Base-by-base conservation (phyloP, 1,284 basidiomycete genomes). In the Trametes hirsuta region DNA sequence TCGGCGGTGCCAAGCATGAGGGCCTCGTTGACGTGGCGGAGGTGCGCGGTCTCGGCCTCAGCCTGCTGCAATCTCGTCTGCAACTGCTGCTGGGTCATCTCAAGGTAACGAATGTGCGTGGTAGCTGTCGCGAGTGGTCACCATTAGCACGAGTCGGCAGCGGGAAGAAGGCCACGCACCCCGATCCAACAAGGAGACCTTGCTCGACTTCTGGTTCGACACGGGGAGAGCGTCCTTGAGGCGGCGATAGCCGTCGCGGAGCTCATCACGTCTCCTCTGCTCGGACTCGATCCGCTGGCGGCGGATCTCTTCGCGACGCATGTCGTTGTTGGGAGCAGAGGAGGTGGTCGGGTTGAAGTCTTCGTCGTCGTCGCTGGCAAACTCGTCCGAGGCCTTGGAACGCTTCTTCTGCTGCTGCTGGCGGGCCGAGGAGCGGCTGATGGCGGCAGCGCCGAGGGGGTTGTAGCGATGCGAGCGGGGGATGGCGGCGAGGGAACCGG, bases 121-220 rank as follows among this genome's bases (percentile, higher is more conserved):
- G 88, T 90, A 46, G 90, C 90, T 85, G 47, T 14, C 9, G 36
- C 61, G 51, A 52, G 55, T 58, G 53, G 52, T 57, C 56, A 21
- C 36, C 65, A n/a, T 50, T 3, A 50, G 36, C 22, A 5, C 30
- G 22, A 30, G 2, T 12, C 10, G 12, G 11, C 5, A 15, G 36
- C 4, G 8, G n/a, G 6, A 12, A 24, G 10, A 6, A 18, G 10
- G 21, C 2, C 36, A 81, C 86, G 58, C 71, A 88, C 88, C 87
- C 69, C 93, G 86, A 71, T 95, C 93, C 68, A 95, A 84, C 59
- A 95, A 79, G 62, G 86, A 90, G 54, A 93, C 88, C 79, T 95
- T 95, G 83, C 89, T 92, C 15, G 88, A 87, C 80, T 94, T 91
- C 82, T 94, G 92, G 79, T 91, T 93, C 49, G 89, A 90, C 56